Evolutionary conservation across 257 asterid species (phyloP).

Genomic region (Coffea canephora): DNA sequence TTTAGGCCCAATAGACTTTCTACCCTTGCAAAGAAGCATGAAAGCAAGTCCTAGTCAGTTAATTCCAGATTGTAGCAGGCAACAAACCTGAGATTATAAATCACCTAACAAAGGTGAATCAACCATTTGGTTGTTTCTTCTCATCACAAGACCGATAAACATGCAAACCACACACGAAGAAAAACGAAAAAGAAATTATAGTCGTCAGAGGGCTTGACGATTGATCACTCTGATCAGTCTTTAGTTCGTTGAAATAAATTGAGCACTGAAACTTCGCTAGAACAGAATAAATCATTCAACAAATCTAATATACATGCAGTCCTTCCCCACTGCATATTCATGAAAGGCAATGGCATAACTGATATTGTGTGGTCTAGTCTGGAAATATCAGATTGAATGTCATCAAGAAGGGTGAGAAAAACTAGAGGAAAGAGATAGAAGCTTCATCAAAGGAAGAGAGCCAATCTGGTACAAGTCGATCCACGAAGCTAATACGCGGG

Average conservation of each 20-base stretch:
- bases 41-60: too few relatives aligned
- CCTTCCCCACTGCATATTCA: constrained; percentile 6
- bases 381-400: neutral
- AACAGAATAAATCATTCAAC: neutral
- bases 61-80: neutral
- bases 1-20: too few relatives aligned
- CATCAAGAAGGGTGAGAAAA: neutral
- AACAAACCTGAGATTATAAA: neutral
- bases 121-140: neutral
- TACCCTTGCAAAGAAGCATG: too few relatives aligned
- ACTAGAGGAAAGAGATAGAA: neutral
- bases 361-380: neutral
- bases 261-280: neutral
- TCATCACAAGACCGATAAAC: neutral
- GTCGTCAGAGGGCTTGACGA: neutral
- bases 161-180: neutral
- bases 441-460: neutral
- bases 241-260: neutral
- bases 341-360: neutral
- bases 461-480: neutral
- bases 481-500: neutral
- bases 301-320: constrained; percentile 21
- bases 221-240: neutral
- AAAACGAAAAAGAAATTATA: too few relatives aligned
- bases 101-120: neutral